Evolutionary conservation across 345 rosid genomes (phyloP).

Genomic region (Trapa incisa): DNA sequence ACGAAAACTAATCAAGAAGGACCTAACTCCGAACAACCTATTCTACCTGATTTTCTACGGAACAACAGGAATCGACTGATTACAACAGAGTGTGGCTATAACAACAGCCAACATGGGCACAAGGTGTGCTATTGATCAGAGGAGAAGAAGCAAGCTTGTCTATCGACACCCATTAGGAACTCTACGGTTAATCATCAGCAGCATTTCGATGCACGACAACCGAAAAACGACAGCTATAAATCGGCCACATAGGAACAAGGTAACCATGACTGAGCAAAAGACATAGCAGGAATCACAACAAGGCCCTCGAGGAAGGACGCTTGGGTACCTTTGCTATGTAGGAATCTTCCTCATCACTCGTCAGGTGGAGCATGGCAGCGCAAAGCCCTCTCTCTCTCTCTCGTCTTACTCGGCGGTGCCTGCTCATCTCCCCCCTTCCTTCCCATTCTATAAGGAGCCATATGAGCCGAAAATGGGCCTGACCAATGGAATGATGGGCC

Average conservation of each 20-base stretch:
- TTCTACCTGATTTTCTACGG: neutral
- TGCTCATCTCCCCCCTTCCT: too few relatives aligned
- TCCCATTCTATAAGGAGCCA: neutral
- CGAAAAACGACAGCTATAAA: neutral
- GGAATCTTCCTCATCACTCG: neutral
- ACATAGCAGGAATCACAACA: neutral
- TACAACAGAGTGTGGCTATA: neutral
- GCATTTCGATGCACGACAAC: neutral
- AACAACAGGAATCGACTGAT: neutral
- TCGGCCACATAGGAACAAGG: neutral
- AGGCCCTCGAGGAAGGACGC: neutral
- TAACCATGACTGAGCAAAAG: neutral
- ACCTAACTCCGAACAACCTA: neutral
- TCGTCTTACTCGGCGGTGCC: neutral
- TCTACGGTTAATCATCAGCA: neutral
- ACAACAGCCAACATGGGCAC: neutral
- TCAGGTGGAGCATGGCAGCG: neutral
- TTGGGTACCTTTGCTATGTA: neutral
- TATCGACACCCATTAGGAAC: neutral
- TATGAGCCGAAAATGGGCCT: neutral
- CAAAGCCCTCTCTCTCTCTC: neutral
- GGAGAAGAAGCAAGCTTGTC: neutral
- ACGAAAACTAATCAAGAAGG: neutral
- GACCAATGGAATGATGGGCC: neutral
- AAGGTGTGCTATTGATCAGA: neutral